Evolutionary conservation across 306 rosid species (phyloP).

Genomic region (Leucaena leucocephala): DNA sequence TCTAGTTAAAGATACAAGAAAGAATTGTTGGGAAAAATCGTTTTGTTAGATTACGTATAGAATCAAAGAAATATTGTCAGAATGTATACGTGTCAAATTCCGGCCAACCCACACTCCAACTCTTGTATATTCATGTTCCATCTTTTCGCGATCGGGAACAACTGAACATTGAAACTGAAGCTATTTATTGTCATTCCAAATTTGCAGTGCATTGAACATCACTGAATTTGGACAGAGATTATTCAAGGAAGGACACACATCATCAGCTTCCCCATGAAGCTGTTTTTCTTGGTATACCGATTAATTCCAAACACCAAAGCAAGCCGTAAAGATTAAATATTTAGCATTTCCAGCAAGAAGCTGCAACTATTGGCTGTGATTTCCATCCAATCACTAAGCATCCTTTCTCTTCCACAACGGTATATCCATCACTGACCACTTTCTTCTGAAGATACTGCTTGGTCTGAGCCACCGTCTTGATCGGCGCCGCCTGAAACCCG

Average conservation of each 20-base stretch:
- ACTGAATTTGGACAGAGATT: too few species aligned
- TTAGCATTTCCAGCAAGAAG: slow-evolving; percentile 92
- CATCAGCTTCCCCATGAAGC: slow-evolving; percentile 28
- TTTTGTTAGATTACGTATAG: not conserved
- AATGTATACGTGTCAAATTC: slow-evolving; percentile 34
- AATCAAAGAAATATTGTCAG: slow-evolving; percentile 19
- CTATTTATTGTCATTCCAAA: slow-evolving; percentile 29
- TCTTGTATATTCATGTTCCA: slow-evolving; percentile 8
- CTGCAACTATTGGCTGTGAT: slow-evolving; percentile 85
- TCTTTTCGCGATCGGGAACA: slow-evolving; percentile 33
- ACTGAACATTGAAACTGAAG: slow-evolving; percentile 34
- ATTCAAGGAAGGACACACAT: too few species aligned
- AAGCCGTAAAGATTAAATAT: slow-evolving; percentile 19
- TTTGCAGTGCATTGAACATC: slow-evolving; percentile 18
- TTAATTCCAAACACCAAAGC: not conserved
- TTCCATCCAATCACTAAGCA: slow-evolving; percentile 93
- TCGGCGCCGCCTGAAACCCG: slow-evolving; percentile 72
- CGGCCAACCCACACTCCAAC: slow-evolving; percentile 20
- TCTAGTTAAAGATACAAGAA: not conserved
- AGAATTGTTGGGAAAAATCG: not conserved
- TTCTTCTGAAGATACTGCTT: slow-evolving; percentile 72
- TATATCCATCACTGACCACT: slow-evolving; percentile 64
- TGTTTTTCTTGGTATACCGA: slow-evolving; percentile 38
- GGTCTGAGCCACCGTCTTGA: slow-evolving; percentile 65
- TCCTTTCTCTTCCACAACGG: slow-evolving; percentile 82